Base-by-base conservation (phyloP, 345 rosid species). In the Eucalyptus caleyi region DNA sequence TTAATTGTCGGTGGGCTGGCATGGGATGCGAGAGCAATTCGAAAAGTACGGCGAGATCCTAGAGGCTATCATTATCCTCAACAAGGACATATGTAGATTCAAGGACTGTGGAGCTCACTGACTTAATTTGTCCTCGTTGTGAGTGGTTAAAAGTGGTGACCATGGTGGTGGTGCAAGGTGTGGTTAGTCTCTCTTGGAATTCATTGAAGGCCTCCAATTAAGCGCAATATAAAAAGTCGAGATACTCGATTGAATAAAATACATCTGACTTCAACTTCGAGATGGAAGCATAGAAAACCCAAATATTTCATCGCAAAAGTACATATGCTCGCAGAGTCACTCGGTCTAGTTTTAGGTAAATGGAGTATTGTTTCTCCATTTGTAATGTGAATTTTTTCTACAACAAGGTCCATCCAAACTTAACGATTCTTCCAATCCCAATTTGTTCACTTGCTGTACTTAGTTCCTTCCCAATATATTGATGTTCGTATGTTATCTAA, bases 31-130 rank as follows among this genome's bases (percentile, higher is more conserved):
- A 16, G 42, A 32, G 81, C 81, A 69, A 2, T 32, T 32, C 3
- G 12, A 32, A 37, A 69, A 5, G 42, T 32, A 16, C 12, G 12
- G 42, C 7, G 2, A 34, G 44, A 69, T 32, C 81, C 4, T 19
- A 50, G 99, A 97, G 90, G 98, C 99, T 24, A 98, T 97, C 60
- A 95, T 98, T 87, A 97, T 97, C 92, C 96, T 95, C 82, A 97
- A 98, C 88, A 96, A 98, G 89, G 69, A 94, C 92, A 95, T 98
- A 30, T 97, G 96, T 50, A 93, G 98, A 91, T 98, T 99, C 95
- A 98, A 98, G 92, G 98, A 98, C 92, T 96, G 94, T 40, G 99
- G 99, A 91, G 94, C 37, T 49, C 53, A 21, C 30, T 34, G 40
- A 21, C 42, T 69, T 34, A 18, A 65, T n/a, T 65, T 16, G 77